Percentiles rank a stretch among this genome's conserved stretches.
Conservation (phyloP, 225 moss, liverwort and hornwort species). For the Marchantia polymorpha region DNA sequence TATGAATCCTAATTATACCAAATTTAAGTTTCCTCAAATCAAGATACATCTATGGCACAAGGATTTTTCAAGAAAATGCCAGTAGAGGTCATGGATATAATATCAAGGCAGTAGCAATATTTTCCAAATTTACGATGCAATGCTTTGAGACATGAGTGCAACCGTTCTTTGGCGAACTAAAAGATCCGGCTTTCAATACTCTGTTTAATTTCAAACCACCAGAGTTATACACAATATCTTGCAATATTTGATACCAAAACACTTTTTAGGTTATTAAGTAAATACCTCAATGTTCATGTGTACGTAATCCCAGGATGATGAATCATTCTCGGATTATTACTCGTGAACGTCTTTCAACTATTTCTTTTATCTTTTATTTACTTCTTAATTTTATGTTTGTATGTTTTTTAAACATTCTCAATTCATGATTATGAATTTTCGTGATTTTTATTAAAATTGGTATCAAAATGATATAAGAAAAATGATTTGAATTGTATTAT, state of each 20-base stretch:
- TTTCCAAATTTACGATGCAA: conserved; percentile 95
- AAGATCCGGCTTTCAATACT: conserved; percentile 79
- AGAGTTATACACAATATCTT: conserved; percentile 64
- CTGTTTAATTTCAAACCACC: conserved; percentile 99
- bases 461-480: too few relatives aligned
- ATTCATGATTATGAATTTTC: too few relatives aligned
- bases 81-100: conserved; percentile 88
- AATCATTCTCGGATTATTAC: too few relatives aligned
- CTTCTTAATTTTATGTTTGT: too few relatives aligned
- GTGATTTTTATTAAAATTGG: too few relatives aligned
- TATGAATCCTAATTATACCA: conserved; percentile 97
- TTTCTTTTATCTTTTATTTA: too few relatives aligned
- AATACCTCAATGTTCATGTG: too few relatives aligned
- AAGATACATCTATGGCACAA: conserved; percentile 98
- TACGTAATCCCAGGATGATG: too few relatives aligned
- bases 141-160: conserved; percentile 97
- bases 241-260: conserved; percentile 53
- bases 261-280: too few relatives aligned
- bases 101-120: conserved; percentile 85
- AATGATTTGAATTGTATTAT: too few relatives aligned
- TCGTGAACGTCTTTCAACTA: too few relatives aligned
- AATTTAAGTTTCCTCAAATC: conserved; percentile 98
- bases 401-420: too few relatives aligned
- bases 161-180: conserved; percentile 94
- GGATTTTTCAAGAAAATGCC: conserved; percentile 98